These are phyloP conservation scores for Lavandula angustifolia DNA, from an alignment of 257 asterid species.

Conservation along the genomic window DNA sequence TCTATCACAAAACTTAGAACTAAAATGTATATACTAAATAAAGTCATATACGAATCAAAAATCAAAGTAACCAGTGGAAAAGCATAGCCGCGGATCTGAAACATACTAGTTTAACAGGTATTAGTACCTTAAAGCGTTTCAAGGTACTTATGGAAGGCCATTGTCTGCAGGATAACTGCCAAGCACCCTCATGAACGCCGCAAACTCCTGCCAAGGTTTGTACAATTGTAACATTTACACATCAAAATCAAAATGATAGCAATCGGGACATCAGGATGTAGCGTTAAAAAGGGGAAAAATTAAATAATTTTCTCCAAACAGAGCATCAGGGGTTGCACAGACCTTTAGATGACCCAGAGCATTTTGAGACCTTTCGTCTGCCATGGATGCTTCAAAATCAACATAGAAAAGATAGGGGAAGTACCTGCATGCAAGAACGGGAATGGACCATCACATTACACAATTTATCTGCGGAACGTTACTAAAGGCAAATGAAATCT, in stretches of 20 bases:
- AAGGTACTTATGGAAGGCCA: constrained; percentile 56
- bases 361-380: constrained; percentile 96
- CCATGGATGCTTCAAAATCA: constrained; percentile 99
- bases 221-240: constrained; percentile 3
- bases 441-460: constrained; percentile 22
- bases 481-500: background rate
- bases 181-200: constrained; percentile 87
- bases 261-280: constrained; percentile 10
- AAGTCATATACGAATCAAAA: no score
- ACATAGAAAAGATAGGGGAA: constrained; percentile 97
- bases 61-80: no score
- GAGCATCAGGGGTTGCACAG: constrained; percentile 8
- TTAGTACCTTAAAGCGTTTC: background rate
- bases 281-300: background rate
- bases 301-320: background rate
- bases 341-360: constrained; percentile 94
- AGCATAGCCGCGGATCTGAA: no score
- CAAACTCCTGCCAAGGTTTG: constrained; percentile 74
- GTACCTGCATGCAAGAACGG: constrained; percentile 53
- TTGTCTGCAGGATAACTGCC: constrained; percentile 96
- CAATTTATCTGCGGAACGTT: constrained; percentile 1
- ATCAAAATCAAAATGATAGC: background rate
- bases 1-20: no score
- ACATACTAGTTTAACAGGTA: no score
- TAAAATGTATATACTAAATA: no score